Conservation (phyloP, 2,329 filamentous ascomycete genomes). For the Neocucurbitaria cava region DNA sequence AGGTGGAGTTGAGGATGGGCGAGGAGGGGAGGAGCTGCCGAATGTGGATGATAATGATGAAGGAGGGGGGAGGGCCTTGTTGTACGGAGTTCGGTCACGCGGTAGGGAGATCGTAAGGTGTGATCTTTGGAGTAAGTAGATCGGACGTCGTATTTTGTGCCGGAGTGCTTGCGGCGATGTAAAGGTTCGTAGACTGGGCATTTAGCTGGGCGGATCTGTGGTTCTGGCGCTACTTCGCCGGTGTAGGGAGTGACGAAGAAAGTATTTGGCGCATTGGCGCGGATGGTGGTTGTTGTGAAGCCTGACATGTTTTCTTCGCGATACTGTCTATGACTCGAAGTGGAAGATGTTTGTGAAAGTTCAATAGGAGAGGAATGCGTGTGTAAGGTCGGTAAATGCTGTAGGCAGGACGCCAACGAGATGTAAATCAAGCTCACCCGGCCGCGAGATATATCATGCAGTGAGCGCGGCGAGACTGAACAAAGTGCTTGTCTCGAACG, state of each 20-base stretch:
- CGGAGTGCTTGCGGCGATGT: background rate
- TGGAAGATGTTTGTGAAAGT: too few species aligned
- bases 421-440: background rate
- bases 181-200: background rate
- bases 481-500: background rate
- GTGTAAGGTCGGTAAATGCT: background rate
- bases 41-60: too few species aligned
- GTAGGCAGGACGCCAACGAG: background rate
- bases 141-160: conserved; percentile 12
- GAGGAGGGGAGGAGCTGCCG: background rate
- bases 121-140: conserved; percentile 8
- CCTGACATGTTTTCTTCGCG: background rate
- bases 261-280: background rate
- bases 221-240: background rate
- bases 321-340: too few species aligned
- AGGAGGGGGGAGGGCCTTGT: too few species aligned
- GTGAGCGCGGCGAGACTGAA: background rate
- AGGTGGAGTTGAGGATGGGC: background rate
- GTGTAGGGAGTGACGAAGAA: background rate
- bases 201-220: background rate
- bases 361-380: background rate
- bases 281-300: background rate
- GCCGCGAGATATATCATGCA: background rate
- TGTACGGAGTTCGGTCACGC: background rate
- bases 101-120: background rate